phyloP scores from a whole-genome alignment of 75 land plant species.

The Ceratopteris richardii region DNA sequence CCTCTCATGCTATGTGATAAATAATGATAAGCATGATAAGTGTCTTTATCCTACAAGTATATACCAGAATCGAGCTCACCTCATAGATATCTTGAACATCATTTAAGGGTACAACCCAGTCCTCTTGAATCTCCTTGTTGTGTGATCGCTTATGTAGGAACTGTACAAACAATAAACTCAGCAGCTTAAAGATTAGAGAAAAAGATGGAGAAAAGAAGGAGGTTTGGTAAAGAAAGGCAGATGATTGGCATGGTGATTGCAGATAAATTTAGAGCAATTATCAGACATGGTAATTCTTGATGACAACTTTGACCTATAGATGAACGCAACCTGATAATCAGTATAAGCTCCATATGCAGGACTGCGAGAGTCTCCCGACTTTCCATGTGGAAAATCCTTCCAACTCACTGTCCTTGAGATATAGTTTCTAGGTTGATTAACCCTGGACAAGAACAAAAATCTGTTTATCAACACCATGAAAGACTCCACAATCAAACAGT shows the following conservation, averaged over 20 bases:
- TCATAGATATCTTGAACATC: conserved; percentile 67
- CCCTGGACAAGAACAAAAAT: conserved; percentile 42
- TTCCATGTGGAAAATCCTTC: conserved; percentile 82
- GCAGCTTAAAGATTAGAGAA: background rate
- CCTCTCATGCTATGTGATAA: too few species aligned
- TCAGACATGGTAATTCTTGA: too few species aligned
- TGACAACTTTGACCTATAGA: background rate
- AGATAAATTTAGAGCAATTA: too few species aligned
- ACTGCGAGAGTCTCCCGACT: conserved; percentile 80
- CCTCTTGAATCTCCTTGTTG: conserved; percentile 79
- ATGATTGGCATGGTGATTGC: too few species aligned
- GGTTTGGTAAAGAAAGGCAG: too few species aligned
- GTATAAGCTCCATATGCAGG: conserved; percentile 81
- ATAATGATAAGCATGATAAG: too few species aligned
- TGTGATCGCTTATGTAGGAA: conserved; percentile 84
- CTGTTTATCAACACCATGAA: too few species aligned
- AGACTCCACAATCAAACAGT: too few species aligned
- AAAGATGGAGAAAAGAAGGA: background rate
- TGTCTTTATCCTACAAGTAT: too few species aligned
- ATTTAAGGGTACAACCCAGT: conserved; percentile 77
- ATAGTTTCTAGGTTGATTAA: conserved; percentile 90
- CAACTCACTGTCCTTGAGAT: conserved; percentile 73
- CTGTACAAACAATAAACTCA: conserved; percentile 27
- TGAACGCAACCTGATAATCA: conserved; percentile 62
- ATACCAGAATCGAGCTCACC: too few species aligned